Evolutionary conservation across 495 filamentous ascomycete species (phyloP).

Genomic region (Aspergillus sclerotioniger): DNA sequence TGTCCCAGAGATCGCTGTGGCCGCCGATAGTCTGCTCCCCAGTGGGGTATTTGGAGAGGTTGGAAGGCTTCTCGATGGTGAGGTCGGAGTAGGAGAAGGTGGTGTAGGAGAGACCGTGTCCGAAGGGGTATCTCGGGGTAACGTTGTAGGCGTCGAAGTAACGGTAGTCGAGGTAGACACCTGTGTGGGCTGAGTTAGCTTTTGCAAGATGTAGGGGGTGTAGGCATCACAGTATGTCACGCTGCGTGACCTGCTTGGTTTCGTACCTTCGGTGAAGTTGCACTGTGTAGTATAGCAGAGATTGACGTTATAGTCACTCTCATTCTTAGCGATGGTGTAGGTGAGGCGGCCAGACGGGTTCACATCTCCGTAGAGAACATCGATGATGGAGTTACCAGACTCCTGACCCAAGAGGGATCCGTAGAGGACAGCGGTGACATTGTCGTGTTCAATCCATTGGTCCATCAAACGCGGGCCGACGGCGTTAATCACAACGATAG

Average conservation of each 20-base stretch:
- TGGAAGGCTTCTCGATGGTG: constrained; percentile 26
- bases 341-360: constrained; percentile 64
- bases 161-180: constrained; percentile 64
- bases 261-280: constrained; percentile 56
- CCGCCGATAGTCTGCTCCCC: constrained; percentile 41
- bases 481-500: constrained; percentile 61
- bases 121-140: constrained; percentile 63
- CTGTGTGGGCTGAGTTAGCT: constrained; percentile 1
- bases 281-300: constrained; percentile 52
- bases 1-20: constrained; percentile 58
- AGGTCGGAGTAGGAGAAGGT: constrained; percentile 56
- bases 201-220: neutral
- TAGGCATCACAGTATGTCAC: too few species aligned
- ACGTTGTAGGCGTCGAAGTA: constrained; percentile 63
- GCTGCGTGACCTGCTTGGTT: neutral
- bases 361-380: constrained; percentile 59
- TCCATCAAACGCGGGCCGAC: constrained; percentile 49
- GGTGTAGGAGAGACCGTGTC: constrained; percentile 66
- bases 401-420: constrained; percentile 59
- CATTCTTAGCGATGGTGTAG: constrained; percentile 67
- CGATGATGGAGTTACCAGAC: constrained; percentile 53
- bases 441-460: constrained; percentile 53
- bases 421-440: constrained; percentile 62
- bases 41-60: neutral
- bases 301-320: constrained; percentile 60